Percentiles rank a stretch among this genome's conserved stretches.
Evolutionary conservation across 2,329 filamentous ascomycete species (phyloP).

Genomic region (Beauveria pseudobassiana): DNA sequence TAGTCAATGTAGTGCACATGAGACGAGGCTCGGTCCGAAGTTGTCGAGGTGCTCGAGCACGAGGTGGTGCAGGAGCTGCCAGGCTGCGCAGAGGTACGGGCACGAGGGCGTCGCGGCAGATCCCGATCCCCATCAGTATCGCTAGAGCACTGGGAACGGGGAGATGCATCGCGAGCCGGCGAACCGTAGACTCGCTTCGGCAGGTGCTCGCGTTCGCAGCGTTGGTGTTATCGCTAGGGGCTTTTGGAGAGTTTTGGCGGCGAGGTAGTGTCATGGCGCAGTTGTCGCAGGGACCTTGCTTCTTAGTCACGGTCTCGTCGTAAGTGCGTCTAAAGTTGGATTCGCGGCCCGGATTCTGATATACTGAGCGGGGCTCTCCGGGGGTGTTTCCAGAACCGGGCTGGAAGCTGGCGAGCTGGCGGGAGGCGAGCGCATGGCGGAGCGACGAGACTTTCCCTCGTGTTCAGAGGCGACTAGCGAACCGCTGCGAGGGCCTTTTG

Average conservation of each 20-base stretch:
- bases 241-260: slow-evolving; percentile 22
- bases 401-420: slow-evolving; percentile 25
- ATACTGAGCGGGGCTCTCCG: slow-evolving; percentile 43
- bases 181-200: slow-evolving; percentile 50
- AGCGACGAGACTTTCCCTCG: slow-evolving; percentile 35
- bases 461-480: slow-evolving; percentile 37
- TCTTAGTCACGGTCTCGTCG: slow-evolving; percentile 56
- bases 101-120: slow-evolving; percentile 27
- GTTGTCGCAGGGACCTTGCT: slow-evolving; percentile 59
- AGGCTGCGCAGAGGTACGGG: slow-evolving; percentile 37
- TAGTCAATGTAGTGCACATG: slow-evolving; percentile 62
- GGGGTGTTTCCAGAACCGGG: slow-evolving; percentile 48
- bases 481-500: slow-evolving; percentile 36
- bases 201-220: slow-evolving; percentile 52
- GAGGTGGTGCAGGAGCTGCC: slow-evolving; percentile 38
- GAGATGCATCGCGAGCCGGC: slow-evolving; percentile 40
- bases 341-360: slow-evolving; percentile 38
- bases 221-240: slow-evolving; percentile 37
- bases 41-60: slow-evolving; percentile 46
- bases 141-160: slow-evolving; percentile 44
- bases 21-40: slow-evolving; percentile 35
- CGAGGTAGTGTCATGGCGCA: slow-evolving; percentile 58
- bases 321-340: slow-evolving; percentile 57
- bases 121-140: slow-evolving; percentile 47
- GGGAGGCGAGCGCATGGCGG: slow-evolving; percentile 22